Conservation (phyloP, 352 stramenopile genomes). For the Pythium volutum region DNA sequence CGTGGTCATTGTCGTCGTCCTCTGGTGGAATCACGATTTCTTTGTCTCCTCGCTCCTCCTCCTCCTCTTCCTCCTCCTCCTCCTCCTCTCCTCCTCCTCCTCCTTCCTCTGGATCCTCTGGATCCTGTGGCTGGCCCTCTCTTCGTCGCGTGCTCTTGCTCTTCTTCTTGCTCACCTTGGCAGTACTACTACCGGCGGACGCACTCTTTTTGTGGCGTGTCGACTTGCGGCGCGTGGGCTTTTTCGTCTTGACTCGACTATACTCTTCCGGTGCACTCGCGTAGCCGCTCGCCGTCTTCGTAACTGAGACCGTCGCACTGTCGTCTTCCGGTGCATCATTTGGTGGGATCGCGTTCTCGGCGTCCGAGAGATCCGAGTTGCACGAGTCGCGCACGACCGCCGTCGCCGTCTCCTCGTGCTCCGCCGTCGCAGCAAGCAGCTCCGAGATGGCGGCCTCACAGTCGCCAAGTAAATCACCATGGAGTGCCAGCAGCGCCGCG, state of each 20-base stretch:
- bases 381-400: conserved; percentile 14
- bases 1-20: conserved; percentile 13
- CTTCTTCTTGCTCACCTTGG: conserved; percentile 30
- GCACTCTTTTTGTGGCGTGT: conserved; percentile 8
- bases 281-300: conserved; percentile 22
- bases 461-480: conserved; percentile 46
- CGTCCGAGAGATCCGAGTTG: conserved; percentile 66
- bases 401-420: conserved; percentile 22
- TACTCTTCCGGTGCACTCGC: conserved; percentile 36
- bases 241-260: background rate
- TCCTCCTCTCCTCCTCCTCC: conserved; percentile 10
- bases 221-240: conserved; percentile 12
- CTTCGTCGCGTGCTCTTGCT: background rate
- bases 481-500: conserved; percentile 17
- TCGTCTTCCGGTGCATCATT: conserved; percentile 19
- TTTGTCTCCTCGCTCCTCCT: background rate
- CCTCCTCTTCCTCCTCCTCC: conserved; percentile 3
- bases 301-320: background rate
- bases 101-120: background rate
- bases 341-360: conserved; percentile 60
- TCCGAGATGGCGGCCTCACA: conserved; percentile 62
- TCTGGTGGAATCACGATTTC: background rate
- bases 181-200: conserved; percentile 6
- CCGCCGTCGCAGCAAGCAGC: conserved; percentile 36
- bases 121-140: background rate